Percentiles rank a stretch among this genome's conserved stretches.
These are phyloP conservation scores for Huntiella moniliformis DNA, from an alignment of 2,329 filamentous ascomycete species.

Conservation along the genomic window DNA sequence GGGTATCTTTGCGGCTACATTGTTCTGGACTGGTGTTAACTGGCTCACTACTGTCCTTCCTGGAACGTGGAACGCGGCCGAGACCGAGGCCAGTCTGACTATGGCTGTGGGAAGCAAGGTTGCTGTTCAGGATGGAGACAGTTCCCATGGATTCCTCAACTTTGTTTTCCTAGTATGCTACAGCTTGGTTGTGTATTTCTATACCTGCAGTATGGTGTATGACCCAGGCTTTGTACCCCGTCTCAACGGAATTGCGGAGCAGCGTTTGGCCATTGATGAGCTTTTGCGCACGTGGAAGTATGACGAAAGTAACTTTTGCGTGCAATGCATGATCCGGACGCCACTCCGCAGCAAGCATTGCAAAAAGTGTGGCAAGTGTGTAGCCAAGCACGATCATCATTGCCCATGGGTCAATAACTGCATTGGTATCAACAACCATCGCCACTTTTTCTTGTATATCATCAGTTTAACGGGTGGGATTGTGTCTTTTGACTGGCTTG, in stretches of 20 bases:
- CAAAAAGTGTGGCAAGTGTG: slow-evolving; percentile 73
- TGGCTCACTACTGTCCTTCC: slow-evolving; percentile 59
- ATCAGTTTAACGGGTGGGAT: slow-evolving; percentile 61
- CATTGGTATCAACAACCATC: slow-evolving; percentile 84
- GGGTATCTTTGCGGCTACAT: slow-evolving; percentile 73
- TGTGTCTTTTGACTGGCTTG: slow-evolving; percentile 48
- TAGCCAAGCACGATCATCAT: slow-evolving; percentile 93
- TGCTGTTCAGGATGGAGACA: slow-evolving; percentile 23
- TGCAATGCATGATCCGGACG: slow-evolving; percentile 83
- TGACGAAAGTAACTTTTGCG: slow-evolving; percentile 86
- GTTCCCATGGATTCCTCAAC: slow-evolving; percentile 52
- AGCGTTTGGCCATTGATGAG: slow-evolving; percentile 76
- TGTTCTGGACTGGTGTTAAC: slow-evolving; percentile 62
- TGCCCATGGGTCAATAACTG: slow-evolving; percentile 98
- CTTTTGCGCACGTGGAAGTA: slow-evolving; percentile 73
- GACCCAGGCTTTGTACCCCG: slow-evolving; percentile 92
- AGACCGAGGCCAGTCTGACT: background rate
- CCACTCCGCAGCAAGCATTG: slow-evolving; percentile 94
- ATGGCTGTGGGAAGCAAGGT: background rate
- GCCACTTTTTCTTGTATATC: slow-evolving; percentile 87
- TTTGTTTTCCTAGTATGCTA: slow-evolving; percentile 50
- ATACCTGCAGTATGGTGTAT: slow-evolving; percentile 63
- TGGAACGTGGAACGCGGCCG: slow-evolving; percentile 17
- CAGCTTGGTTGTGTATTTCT: slow-evolving; percentile 63
- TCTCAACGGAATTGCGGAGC: slow-evolving; percentile 70